Evolutionary conservation across 2,329 filamentous ascomycete genomes (phyloP), one percentile per base, ranked within the genome.

Genomic region (Penicillium sp.): DNA sequence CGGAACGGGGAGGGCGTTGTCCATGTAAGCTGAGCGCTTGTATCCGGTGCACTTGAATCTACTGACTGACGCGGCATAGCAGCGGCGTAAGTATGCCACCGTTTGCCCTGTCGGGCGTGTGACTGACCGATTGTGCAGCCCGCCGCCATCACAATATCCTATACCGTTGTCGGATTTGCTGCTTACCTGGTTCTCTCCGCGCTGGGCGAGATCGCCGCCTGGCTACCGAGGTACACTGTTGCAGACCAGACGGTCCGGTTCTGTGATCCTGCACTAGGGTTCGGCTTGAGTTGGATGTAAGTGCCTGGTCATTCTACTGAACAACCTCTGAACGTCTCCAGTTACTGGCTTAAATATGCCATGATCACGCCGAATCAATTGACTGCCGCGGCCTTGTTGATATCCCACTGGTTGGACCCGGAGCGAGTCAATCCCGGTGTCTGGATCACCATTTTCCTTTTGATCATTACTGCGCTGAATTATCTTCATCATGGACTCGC

Each of bases 291-390:
- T 28, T 89, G 79, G 76, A 81, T 75, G 76, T 85, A 69, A 52
- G 63, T 49, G 3, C 0, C 23, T 3, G 31, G 31, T 8, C 10
- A 16, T 18, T 9, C 9, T 4, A 11, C 16, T 18, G 31, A 9
- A 18, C 8, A 9, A 23, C 16, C 4, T 8, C 35, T 37, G 35
- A 28, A 18, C 9, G 29, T 34, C 6, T 26, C 27, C 48, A 70
- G 67, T 53, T 71, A 68, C 59, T 86, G 80, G 78, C 76, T 83
- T 67, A 90, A 80, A 62, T 93, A 91, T 68, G 86, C 91, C 65
- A 88, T 94, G 60, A 80, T 87, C 36, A 89, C 86, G 1, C 87
- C 88, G 1, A 93, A 91, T 61, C 87, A 94, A 63, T 74, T 93
- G 32, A 91, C 87, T 0, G 88, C 88, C 29, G 81, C 79, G 8